Evolutionary conservation across 352 stramenopile species (phyloP).

Genomic region (Peronospora belbahrii): DNA sequence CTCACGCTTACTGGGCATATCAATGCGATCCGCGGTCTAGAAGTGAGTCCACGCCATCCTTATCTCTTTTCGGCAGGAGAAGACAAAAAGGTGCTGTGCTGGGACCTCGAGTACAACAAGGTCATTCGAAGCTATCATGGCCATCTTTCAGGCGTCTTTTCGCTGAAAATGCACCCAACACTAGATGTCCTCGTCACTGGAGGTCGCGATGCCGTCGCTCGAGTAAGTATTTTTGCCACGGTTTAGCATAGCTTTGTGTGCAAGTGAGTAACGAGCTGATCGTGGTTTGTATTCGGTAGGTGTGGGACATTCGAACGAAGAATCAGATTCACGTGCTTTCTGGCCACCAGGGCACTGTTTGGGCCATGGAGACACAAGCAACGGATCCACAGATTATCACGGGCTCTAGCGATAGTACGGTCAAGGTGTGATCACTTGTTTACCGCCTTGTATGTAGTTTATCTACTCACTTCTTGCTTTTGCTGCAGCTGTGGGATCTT

Average conservation of each 20-base stretch:
- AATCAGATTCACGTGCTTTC: slow-evolving; percentile 94
- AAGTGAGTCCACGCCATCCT: slow-evolving; percentile 92
- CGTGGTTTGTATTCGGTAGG: slow-evolving; percentile 23
- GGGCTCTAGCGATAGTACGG: slow-evolving; percentile 89
- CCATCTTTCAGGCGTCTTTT: slow-evolving; percentile 98
- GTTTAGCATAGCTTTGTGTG: slow-evolving; percentile 46
- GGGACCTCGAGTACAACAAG: slow-evolving; percentile 99
- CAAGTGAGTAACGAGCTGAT: slow-evolving; percentile 2
- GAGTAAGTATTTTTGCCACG: slow-evolving; percentile 35
- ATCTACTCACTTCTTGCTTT: background rate
- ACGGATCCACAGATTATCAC: slow-evolving; percentile 95
- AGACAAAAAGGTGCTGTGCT: slow-evolving; percentile 98
- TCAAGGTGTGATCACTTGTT: slow-evolving; percentile 62
- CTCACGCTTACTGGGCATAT: slow-evolving; percentile 99
- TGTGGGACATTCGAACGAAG: slow-evolving; percentile 99
- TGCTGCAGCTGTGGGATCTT: slow-evolving; percentile 93
- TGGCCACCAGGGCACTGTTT: slow-evolving; percentile 97
- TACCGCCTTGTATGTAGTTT: background rate
- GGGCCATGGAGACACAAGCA: slow-evolving; percentile 90
- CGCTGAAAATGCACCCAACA: slow-evolving; percentile 94
- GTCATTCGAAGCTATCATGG: slow-evolving; percentile 99
- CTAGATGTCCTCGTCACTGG: slow-evolving; percentile 97
- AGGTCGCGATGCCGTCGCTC: slow-evolving; percentile 84
- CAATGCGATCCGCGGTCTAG: slow-evolving; percentile 94
- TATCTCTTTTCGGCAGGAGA: slow-evolving; percentile 98